phyloP scores from a whole-genome alignment of 1,139 yeast genomes.

The Groenewaldozyma auringiensis region DNA sequence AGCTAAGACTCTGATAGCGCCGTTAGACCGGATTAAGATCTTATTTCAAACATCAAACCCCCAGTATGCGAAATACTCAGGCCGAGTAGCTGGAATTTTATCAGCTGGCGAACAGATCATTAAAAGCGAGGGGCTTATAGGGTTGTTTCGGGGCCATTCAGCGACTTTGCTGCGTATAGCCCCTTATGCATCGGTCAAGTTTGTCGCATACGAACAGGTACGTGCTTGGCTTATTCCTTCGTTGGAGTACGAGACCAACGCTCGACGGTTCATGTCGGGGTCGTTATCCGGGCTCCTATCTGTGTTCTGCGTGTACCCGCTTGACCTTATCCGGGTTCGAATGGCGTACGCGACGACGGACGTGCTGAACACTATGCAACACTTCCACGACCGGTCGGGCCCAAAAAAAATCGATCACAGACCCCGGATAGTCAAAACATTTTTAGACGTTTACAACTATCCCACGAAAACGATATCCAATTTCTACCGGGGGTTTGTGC shows the following conservation, averaged over 20 bases:
- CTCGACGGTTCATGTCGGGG: constrained; percentile 79
- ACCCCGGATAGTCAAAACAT: neutral
- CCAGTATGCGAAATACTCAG: constrained; percentile 70
- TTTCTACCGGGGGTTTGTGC: constrained; percentile 90
- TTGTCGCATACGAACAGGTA: constrained; percentile 95
- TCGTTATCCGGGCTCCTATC: constrained; percentile 78
- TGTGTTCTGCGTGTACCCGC: constrained; percentile 85
- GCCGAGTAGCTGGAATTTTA: constrained; percentile 68
- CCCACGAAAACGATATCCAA: constrained; percentile 24
- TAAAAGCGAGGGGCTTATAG: constrained; percentile 62
- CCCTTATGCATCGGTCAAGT: constrained; percentile 96
- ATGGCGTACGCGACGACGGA: constrained; percentile 42
- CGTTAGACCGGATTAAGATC: constrained; percentile 89
- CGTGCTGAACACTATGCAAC: neutral
- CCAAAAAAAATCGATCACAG: neutral
- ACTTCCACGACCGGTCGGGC: too few species aligned
- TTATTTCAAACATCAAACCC: constrained; percentile 94
- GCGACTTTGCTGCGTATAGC: constrained; percentile 85
- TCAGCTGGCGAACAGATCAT: constrained; percentile 65
- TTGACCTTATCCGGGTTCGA: constrained; percentile 83
- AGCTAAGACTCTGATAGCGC: constrained; percentile 92
- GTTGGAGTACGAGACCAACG: constrained; percentile 66
- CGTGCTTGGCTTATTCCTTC: constrained; percentile 71
- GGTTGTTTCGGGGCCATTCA: constrained; percentile 92
- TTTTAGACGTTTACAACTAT: constrained; percentile 4